Evolutionary conservation across 108 stramenopile species (phyloP).

Genomic region (Nitzschia sp.): DNA sequence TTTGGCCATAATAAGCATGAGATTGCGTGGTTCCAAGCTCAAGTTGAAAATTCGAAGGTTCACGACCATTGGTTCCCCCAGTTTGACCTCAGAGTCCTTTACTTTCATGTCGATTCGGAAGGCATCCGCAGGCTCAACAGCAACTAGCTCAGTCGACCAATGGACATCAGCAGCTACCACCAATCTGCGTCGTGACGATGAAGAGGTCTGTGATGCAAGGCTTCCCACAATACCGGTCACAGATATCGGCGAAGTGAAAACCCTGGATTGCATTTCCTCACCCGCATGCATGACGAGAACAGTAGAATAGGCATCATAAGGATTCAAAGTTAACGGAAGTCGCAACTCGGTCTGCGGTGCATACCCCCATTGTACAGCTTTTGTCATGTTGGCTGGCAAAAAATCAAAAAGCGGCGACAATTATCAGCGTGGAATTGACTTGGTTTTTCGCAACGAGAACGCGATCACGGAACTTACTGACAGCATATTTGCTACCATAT

Average conservation of each 20-base stretch:
- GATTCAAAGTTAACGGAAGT: slow-evolving; percentile 64
- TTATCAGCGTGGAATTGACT: not conserved
- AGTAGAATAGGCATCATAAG: slow-evolving; percentile 69
- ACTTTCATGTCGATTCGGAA: slow-evolving; percentile 73
- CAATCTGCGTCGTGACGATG: slow-evolving; percentile 13
- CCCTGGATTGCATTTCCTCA: slow-evolving; percentile 66
- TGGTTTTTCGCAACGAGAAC: not conserved
- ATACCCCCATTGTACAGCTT: slow-evolving; percentile 77
- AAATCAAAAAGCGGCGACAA: slow-evolving; percentile 4
- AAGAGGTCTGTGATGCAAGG: not conserved
- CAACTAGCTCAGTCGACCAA: slow-evolving; percentile 75
- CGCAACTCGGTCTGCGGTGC: slow-evolving; percentile 60
- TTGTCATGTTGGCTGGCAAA: slow-evolving; percentile 72
- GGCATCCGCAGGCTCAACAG: slow-evolving; percentile 78
- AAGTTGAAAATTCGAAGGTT: slow-evolving; percentile 72
- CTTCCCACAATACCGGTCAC: slow-evolving; percentile 67
- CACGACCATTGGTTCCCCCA: slow-evolving; percentile 71
- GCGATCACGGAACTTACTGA: slow-evolving; percentile 25
- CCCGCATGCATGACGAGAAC: slow-evolving; percentile 70
- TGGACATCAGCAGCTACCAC: slow-evolving; percentile 67
- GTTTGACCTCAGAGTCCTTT: slow-evolving; percentile 30
- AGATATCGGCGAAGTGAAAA: slow-evolving; percentile 69
- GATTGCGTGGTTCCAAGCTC: slow-evolving; percentile 61
- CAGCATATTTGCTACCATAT: slow-evolving; percentile 46
- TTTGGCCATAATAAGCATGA: slow-evolving; percentile 82